Evolutionary conservation across 2,329 filamentous ascomycete genomes (phyloP).

Genomic region (Fulvia fulva): DNA sequence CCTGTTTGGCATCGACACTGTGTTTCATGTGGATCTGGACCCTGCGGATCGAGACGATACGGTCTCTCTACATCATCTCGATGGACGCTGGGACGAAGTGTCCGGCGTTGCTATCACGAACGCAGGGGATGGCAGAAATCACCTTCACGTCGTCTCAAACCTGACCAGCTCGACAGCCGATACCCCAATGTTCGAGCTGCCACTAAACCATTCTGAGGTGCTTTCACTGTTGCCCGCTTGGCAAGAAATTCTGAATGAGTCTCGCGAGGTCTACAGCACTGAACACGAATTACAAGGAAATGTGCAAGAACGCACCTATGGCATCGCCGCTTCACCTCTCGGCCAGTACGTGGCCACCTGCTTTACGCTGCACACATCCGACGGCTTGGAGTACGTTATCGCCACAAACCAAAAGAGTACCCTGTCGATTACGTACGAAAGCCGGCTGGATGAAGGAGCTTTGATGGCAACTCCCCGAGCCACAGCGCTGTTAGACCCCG

Average conservation of each 20-base stretch:
- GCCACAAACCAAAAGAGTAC: conserved; percentile 39
- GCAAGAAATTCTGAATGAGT: conserved; percentile 38
- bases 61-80: conserved; percentile 31
- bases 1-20: conserved; percentile 30
- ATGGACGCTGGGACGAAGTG: conserved; percentile 41
- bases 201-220: conserved; percentile 11
- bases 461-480: not conserved
- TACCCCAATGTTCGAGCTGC: conserved; percentile 32
- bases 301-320: conserved; percentile 51
- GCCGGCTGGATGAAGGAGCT: not conserved
- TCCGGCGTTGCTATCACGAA: conserved; percentile 34
- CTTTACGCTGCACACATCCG: conserved; percentile 52
- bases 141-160: conserved; percentile 38
- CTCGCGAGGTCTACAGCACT: conserved; percentile 44
- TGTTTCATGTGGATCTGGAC: conserved; percentile 28
- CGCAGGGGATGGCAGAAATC: conserved; percentile 10
- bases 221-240: conserved; percentile 32
- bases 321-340: conserved; percentile 46
- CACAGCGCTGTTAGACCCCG: not conserved
- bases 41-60: not conserved
- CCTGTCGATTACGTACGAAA: conserved; percentile 18
- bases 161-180: conserved; percentile 35
- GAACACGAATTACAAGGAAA: conserved; percentile 49
- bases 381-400: conserved; percentile 55
- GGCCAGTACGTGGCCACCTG: conserved; percentile 48